Evolutionary conservation across 2,329 filamentous ascomycete genomes (phyloP), one percentile per base, ranked within the genome.

Genomic region (Pseudogymnoascus sp.): DNA sequence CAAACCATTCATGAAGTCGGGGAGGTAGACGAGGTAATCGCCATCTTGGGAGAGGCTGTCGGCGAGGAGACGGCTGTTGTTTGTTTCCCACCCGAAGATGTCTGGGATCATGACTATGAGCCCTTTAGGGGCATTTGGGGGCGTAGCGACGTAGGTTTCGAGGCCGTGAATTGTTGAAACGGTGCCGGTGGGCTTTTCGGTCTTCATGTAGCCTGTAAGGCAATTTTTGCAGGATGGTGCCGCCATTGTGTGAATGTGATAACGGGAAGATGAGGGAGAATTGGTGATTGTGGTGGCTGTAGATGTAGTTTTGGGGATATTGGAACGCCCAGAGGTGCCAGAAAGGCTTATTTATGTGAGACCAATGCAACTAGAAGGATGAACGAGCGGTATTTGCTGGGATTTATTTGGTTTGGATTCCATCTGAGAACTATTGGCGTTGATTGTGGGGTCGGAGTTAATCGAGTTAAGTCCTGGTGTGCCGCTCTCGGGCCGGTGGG

Each of bases 41-140:
- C 77, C 76, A 62, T 75, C 74, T 57, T 74, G 70, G 26, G 79
- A 78, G 68, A 79, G 80, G 29, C 71, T 69, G 65, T 81, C 79
- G 3, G 78, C 78, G 10, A 81, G 68, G 1, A 79, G 69, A 16
- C 78, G 73, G 47, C 75, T 76, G 68, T 82, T 81, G 37, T 71
- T 69, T 23, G 80, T 73, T 10, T 73, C 68, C 75, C 78, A 80
- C n/a, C 79, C 79, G 64, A 81, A 81, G 5, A 75, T 74, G 66
- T 81, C 79, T 2, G 78, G 70, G 51, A 81, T 73, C 64, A 81
- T 75, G 60, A 81, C 75, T 3, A 81, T 70, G 61, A 78, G 76
- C 5, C 74, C 77, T 18, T 75, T 75, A 1, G 71, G 67, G 26
- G 54, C 10, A 4, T 68, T 65, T n/a, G 70, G 71, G 12, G 73